Conservation (phyloP, 2,329 filamentous ascomycete species). For the Calonectria pseudoreteaudii region DNA sequence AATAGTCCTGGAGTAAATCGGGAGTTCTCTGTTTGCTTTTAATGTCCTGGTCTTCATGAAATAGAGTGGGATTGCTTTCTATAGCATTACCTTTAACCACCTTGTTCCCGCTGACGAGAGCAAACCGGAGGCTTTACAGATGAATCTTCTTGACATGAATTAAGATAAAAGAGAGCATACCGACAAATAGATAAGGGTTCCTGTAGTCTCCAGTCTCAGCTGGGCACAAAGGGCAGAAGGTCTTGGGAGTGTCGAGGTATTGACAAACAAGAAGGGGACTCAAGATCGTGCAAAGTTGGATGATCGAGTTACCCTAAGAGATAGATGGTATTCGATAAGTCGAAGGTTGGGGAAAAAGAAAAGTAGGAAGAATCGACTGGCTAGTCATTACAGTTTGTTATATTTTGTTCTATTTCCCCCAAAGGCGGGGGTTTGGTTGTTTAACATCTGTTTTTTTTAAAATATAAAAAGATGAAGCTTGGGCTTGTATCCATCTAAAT, state of each 20-base stretch:
- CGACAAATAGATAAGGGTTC: neutral
- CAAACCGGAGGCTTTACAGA: neutral
- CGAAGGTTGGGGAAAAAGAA: neutral
- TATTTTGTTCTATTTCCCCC: neutral
- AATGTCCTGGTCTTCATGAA: neutral
- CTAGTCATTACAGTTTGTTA: neutral
- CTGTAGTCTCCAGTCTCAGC: neutral
- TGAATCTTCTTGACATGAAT: neutral
- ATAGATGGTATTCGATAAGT: neutral
- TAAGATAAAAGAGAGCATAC: neutral
- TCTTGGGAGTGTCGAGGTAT: neutral
- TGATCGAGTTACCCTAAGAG: neutral
- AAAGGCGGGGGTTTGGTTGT: neutral
- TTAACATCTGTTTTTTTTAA: too few species aligned
- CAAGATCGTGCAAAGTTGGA: neutral
- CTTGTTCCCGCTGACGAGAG: neutral
- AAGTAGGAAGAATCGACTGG: neutral
- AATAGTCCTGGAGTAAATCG: neutral
- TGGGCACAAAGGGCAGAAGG: neutral
- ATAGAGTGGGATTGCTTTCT: neutral
- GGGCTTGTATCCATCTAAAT: neutral
- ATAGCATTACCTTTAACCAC: neutral
- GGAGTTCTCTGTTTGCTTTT: neutral
- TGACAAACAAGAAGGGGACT: neutral
- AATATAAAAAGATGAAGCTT: neutral